These are phyloP conservation scores for Leishmania gerbilli DNA, from an alignment of 208 protist species.

Conservation along the genomic window DNA sequence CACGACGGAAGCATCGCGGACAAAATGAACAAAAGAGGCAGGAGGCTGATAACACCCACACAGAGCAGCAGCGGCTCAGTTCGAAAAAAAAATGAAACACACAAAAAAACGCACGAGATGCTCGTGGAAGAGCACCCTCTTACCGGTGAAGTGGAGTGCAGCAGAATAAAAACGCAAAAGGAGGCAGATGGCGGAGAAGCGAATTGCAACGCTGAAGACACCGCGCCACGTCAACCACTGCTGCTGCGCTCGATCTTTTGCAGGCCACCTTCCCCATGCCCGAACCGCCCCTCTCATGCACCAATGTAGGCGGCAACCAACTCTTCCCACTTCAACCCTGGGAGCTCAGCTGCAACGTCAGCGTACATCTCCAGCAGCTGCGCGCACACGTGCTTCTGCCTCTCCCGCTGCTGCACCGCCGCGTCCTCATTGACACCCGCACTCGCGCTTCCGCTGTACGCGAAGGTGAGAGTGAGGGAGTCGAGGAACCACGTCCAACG, in stretches of 20 bases:
- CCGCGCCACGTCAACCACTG: not conserved
- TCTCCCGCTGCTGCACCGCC: conserved; percentile 4
- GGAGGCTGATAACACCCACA: not conserved
- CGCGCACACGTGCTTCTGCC: conserved; percentile 3
- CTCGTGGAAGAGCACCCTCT: not conserved
- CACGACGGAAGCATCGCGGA: not conserved
- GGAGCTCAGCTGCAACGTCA: conserved; percentile 2
- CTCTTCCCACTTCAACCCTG: not conserved
- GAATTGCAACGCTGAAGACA: not conserved
- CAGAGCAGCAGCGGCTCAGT: not conserved
- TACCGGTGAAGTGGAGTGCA: not conserved
- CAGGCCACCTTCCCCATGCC: not conserved
- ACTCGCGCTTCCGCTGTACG: not conserved
- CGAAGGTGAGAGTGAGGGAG: conserved; percentile 14
- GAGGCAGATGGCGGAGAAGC: not conserved
- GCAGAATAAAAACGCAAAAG: not conserved
- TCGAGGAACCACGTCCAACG: conserved; percentile 21
- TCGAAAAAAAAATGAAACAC: not conserved
- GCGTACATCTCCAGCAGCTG: conserved; percentile 4
- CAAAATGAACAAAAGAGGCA: not conserved
- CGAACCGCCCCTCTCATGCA: not conserved
- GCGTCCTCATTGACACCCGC: not conserved
- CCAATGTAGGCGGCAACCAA: not conserved
- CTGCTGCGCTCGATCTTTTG: not conserved
- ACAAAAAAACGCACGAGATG: not conserved